A percentile compares a stretch with the other conserved stretches of the same genome.
Evolutionary conservation across 2,329 filamentous ascomycete genomes (phyloP).

Genomic region (Hypoxylon sp.): DNA sequence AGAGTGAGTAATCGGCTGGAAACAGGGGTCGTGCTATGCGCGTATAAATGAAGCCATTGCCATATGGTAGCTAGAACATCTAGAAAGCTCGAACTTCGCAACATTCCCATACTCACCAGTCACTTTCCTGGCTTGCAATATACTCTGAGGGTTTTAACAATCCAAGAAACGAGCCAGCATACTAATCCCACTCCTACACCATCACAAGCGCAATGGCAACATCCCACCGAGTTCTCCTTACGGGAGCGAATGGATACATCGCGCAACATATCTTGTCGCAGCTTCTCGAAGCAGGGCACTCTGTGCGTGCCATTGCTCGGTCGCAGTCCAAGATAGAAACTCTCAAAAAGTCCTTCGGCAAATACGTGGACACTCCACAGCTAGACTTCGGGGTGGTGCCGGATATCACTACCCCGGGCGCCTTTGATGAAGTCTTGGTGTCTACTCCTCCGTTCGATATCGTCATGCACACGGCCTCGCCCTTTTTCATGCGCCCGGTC

Average conservation of each 20-base stretch:
- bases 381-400: slow-evolving; percentile 67
- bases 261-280: slow-evolving; percentile 43
- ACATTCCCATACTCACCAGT: not conserved
- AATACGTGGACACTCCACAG: slow-evolving; percentile 47
- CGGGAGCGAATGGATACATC: slow-evolving; percentile 44
- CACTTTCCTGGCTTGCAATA: not conserved
- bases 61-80: not conserved
- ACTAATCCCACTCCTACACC: not conserved
- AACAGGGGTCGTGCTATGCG: not conserved
- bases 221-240: slow-evolving; percentile 41
- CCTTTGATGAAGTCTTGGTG: slow-evolving; percentile 49
- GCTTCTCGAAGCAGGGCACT: slow-evolving; percentile 45
- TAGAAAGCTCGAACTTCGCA: not conserved
- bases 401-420: slow-evolving; percentile 73
- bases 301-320: slow-evolving; percentile 52
- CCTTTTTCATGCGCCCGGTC: slow-evolving; percentile 51
- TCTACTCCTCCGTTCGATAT: slow-evolving; percentile 45
- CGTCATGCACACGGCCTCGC: slow-evolving; percentile 55
- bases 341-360: slow-evolving; percentile 47
- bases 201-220: slow-evolving; percentile 21
- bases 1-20: not conserved
- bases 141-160: not conserved
- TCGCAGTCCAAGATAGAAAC: slow-evolving; percentile 49
- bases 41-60: slow-evolving; percentile 15
- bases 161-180: not conserved